phyloP scores from a whole-genome alignment of 1,139 yeast species.

The Zygotorulaspora mrakii region DNA sequence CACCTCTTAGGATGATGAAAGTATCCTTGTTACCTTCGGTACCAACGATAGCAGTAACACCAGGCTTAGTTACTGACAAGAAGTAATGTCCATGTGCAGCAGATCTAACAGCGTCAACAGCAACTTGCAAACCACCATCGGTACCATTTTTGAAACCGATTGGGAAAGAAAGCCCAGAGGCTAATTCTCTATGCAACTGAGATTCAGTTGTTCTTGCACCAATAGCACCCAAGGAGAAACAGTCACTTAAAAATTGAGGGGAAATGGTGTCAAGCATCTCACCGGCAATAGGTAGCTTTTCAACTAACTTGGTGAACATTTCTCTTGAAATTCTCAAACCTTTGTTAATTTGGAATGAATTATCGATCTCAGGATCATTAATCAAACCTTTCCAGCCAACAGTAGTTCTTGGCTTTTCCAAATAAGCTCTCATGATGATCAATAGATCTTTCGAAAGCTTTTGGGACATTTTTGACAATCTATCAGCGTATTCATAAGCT shows the following conservation, averaged over 20 bases:
- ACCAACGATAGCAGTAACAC: conserved; percentile 91
- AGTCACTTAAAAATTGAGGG: conserved; percentile 87
- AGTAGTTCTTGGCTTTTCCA: conserved; percentile 97
- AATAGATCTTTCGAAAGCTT: conserved; percentile 69
- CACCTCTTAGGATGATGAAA: conserved; percentile 92
- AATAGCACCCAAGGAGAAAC: conserved; percentile 90
- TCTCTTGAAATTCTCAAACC: conserved; percentile 87
- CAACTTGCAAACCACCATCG: conserved; percentile 87
- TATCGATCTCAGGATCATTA: conserved; percentile 95
- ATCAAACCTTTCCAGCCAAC: conserved; percentile 99
- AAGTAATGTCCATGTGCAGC: conserved; percentile 93
- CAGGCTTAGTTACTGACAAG: conserved; percentile 88
- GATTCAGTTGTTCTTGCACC: conserved; percentile 98
- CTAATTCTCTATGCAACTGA: conserved; percentile 91
- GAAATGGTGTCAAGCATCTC: conserved; percentile 98
- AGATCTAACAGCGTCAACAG: conserved; percentile 90
- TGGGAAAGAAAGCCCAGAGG: conserved; percentile 94
- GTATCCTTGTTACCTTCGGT: conserved; percentile 92
- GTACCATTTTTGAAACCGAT: conserved; percentile 97
- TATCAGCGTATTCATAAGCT: conserved; percentile 80
- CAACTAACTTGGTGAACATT: conserved; percentile 78
- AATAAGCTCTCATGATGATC: conserved; percentile 94
- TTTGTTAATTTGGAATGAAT: conserved; percentile 88
- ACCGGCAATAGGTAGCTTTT: conserved; percentile 84
- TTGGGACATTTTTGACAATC: conserved; percentile 56